A percentile compares a stretch with the other conserved stretches of the same genome.
Conservation (phyloP, 106 monocot species). For the Amphibolis antarctica region DNA sequence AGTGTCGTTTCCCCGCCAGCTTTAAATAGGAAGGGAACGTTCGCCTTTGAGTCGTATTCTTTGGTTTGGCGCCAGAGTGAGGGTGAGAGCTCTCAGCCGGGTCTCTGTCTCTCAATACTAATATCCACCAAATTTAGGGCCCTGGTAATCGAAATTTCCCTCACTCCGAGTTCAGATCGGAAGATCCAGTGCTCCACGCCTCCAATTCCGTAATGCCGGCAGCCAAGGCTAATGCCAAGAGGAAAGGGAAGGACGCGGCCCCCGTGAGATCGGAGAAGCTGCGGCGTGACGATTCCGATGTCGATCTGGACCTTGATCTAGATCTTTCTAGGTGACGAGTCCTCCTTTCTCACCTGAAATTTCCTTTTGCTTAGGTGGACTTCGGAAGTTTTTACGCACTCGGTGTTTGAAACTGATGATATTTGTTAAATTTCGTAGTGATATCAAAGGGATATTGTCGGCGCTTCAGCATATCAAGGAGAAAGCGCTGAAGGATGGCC, state of each 20-base stretch:
- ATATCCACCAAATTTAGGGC: neutral
- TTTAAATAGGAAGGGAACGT: no score
- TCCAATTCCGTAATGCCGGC: constrained; percentile 15
- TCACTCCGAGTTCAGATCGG: neutral
- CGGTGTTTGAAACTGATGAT: neutral
- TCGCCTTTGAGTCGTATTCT: neutral
- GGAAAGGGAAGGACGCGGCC: constrained; percentile 22
- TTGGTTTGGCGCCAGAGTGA: constrained; percentile 1
- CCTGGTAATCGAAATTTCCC: neutral
- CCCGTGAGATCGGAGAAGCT: constrained; percentile 30
- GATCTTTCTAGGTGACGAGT: constrained; percentile 60
- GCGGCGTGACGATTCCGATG: constrained; percentile 10
- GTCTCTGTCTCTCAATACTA: neutral
- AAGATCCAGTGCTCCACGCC: neutral
- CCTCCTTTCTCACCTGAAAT: no score
- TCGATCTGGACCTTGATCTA: constrained; percentile 34
- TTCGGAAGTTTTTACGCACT: neutral
- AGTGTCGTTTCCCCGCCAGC: no score
- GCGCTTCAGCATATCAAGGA: constrained; percentile 68
- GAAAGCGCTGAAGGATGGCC: constrained; percentile 70
- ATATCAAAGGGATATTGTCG: constrained; percentile 60
- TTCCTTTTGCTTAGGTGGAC: neutral
- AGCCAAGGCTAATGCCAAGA: constrained; percentile 26
- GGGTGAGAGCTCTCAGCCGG: neutral
- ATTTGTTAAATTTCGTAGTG: constrained; percentile 30